Evolutionary conservation across 1,139 yeast species (phyloP).

Genomic region (Taphrina flavorubra): DNA sequence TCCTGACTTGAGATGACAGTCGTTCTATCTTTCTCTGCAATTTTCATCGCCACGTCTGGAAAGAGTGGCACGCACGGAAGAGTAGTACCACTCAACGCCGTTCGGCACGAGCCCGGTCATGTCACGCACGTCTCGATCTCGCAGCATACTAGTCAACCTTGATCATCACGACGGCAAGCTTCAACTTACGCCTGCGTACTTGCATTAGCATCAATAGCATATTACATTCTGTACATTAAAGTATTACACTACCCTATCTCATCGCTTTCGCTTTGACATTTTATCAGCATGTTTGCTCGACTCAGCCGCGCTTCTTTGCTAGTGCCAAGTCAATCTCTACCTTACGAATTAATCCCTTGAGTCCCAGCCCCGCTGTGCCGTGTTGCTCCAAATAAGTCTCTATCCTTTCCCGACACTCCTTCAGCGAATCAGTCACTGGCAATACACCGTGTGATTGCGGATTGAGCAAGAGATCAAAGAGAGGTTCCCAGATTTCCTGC

Average conservation of each 20-base stretch:
- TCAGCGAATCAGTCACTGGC: conserved; percentile 57
- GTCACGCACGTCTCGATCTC: too few species aligned
- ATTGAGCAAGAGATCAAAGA: conserved; percentile 70
- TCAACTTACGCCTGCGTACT: too few species aligned
- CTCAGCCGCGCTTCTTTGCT: conserved; percentile 23
- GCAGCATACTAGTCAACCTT: too few species aligned
- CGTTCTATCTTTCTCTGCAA: too few species aligned
- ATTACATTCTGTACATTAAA: conserved; percentile 2
- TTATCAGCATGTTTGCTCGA: background rate
- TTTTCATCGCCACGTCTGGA: too few species aligned
- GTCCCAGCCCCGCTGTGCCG: conserved; percentile 41
- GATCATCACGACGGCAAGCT: too few species aligned
- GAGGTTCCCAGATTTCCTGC: conserved; percentile 68
- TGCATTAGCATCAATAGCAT: background rate
- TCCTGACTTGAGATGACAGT: too few species aligned
- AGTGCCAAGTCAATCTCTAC: conserved; percentile 24
- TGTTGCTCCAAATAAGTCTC: conserved; percentile 57
- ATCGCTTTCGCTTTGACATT: background rate
- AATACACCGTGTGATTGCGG: conserved; percentile 53
- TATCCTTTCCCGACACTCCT: conserved; percentile 54
- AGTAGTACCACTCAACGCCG: too few species aligned
- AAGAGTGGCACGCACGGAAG: too few species aligned
- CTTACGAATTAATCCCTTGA: conserved; percentile 39
- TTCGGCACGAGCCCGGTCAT: too few species aligned
- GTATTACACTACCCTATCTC: background rate